Conservation (phyloP, 176 grass and related monocot genomes). For the Phyllostachys edulis region DNA sequence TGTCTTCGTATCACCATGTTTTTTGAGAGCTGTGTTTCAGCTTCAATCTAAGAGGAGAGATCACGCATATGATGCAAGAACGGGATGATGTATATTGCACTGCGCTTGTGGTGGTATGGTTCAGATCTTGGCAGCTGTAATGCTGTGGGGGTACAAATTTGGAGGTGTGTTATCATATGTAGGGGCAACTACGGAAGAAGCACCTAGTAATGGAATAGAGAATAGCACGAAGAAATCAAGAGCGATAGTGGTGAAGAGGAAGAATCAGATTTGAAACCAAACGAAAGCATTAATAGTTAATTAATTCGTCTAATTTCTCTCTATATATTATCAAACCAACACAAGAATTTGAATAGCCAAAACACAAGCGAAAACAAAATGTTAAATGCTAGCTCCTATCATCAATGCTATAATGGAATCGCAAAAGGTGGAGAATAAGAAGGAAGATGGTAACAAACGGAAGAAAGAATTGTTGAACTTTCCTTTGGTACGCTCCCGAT, state of each 20-base stretch:
- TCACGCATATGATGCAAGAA: constrained; percentile 31
- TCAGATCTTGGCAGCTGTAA: constrained; percentile 40
- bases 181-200: constrained; percentile 27
- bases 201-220: background rate
- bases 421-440: constrained; percentile 32
- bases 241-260: constrained; percentile 21
- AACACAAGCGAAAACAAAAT: constrained; percentile 40
- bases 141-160: constrained; percentile 31
- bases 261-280: constrained; percentile 36
- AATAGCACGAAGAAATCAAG: constrained; percentile 20
- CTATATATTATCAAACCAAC: constrained; percentile 59
- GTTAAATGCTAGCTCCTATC: constrained; percentile 48
- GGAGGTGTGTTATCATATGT: constrained; percentile 83
- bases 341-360: constrained; percentile 53
- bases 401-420: constrained; percentile 62
- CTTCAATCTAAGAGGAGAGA: constrained; percentile 32
- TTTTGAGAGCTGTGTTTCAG: constrained; percentile 16
- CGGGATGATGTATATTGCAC: background rate
- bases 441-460: constrained; percentile 34
- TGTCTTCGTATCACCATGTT: background rate
- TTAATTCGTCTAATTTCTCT: constrained; percentile 52
- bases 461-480: constrained; percentile 68
- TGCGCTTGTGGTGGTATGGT: background rate
- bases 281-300: constrained; percentile 29
- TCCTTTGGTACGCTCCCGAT: constrained; percentile 48